phyloP scores from a whole-genome alignment of 495 filamentous ascomycete species.

The Terfezia claveryi region DNA sequence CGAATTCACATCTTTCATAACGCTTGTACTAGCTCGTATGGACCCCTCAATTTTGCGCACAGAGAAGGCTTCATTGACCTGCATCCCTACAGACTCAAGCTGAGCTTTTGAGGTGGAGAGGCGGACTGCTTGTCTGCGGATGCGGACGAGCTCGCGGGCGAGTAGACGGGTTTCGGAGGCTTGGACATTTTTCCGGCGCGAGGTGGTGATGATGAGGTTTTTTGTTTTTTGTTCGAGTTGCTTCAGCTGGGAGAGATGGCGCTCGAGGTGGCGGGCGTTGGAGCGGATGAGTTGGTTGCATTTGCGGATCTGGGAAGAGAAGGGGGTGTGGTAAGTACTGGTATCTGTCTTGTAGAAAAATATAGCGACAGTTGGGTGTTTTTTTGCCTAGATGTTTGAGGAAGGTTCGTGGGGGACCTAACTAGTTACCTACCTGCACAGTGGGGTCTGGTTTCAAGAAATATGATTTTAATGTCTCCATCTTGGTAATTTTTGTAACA shows the following conservation, averaged over 20 bases:
- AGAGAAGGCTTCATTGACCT: slow-evolving; percentile 90
- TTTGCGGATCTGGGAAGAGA: slow-evolving; percentile 57
- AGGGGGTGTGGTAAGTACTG: background rate
- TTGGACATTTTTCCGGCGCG: slow-evolving; percentile 43
- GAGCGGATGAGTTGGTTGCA: slow-evolving; percentile 76
- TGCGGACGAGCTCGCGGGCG: slow-evolving; percentile 65
- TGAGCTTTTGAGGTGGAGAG: slow-evolving; percentile 75
- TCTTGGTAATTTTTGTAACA: slow-evolving; percentile 21
- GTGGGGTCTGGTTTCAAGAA: slow-evolving; percentile 87
- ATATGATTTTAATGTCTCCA: slow-evolving; percentile 71
- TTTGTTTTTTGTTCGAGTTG: slow-evolving; percentile 64
- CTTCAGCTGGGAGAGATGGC: slow-evolving; percentile 62
- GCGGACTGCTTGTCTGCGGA: slow-evolving; percentile 49
- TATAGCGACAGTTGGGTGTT: background rate
- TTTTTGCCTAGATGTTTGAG: background rate
- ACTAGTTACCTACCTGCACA: slow-evolving; percentile 40
- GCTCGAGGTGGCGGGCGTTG: slow-evolving; percentile 88
- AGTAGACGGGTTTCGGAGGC: slow-evolving; percentile 60
- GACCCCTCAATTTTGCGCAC: slow-evolving; percentile 91
- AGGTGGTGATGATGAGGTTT: slow-evolving; percentile 58
- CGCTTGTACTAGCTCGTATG: slow-evolving; percentile 62
- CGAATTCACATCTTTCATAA: slow-evolving; percentile 92
- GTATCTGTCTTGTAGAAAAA: background rate
- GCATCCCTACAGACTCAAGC: slow-evolving; percentile 86
- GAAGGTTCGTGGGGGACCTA: too few species aligned